A percentile compares a stretch with the other conserved stretches of the same genome.
These are phyloP conservation scores for Geranium brycei DNA, from an alignment of 345 rosid species.

Conservation along the genomic window DNA sequence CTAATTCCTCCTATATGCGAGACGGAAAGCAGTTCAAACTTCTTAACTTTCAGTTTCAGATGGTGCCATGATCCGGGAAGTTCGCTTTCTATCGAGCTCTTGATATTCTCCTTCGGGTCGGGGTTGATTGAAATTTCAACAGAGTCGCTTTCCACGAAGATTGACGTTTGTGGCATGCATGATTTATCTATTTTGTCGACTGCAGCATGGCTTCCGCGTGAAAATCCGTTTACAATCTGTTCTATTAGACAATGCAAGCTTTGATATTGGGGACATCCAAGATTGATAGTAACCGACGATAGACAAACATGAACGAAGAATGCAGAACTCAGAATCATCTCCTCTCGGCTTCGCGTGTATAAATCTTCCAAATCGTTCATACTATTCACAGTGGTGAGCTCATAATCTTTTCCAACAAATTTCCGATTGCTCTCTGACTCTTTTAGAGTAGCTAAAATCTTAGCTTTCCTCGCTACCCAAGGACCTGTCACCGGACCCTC, in stretches of 20 bases:
- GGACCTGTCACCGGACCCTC: not conserved
- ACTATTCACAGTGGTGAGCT: not conserved
- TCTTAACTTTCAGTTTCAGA: slow-evolving; percentile 48
- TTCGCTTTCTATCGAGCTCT: slow-evolving; percentile 56
- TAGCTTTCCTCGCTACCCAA: not conserved
- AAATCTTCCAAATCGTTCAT: slow-evolving; percentile 41
- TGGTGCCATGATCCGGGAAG: slow-evolving; percentile 80
- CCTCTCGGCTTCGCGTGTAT: slow-evolving; percentile 39
- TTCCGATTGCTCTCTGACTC: not conserved
- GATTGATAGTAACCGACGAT: slow-evolving; percentile 28
- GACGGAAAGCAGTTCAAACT: slow-evolving; percentile 47
- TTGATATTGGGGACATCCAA: slow-evolving; percentile 40
- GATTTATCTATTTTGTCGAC: slow-evolving; percentile 17
- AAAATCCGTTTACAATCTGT: slow-evolving; percentile 34
- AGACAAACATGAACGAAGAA: slow-evolving; percentile 48
- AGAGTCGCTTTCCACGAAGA: slow-evolving; percentile 64
- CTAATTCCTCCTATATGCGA: slow-evolving; percentile 58
- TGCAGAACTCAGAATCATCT: slow-evolving; percentile 52
- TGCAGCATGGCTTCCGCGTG: slow-evolving; percentile 21
- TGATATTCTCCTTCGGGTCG: slow-evolving; percentile 30
- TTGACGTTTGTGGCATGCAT: slow-evolving; percentile 38
- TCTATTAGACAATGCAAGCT: slow-evolving; percentile 30
- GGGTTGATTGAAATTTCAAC: slow-evolving; percentile 58
- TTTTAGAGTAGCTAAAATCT: not conserved
- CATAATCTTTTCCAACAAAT: not conserved